Percentiles rank a stretch among this genome's conserved stretches.
phyloP scores from a whole-genome alignment of 805 yeast genomes.

The Clavispora phyllophila region DNA sequence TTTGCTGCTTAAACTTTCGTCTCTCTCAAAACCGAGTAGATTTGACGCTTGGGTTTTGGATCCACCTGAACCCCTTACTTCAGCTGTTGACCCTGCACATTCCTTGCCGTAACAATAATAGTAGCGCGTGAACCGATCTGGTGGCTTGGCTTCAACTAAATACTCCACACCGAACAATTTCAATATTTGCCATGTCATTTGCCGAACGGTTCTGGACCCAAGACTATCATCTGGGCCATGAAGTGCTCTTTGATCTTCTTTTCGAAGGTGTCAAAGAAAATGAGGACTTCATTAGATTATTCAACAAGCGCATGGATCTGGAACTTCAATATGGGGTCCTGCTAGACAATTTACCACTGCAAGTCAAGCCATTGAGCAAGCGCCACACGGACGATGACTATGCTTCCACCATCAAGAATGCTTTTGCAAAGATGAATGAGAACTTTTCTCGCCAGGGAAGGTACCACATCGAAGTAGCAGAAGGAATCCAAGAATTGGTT shows the following conservation, averaged over 20 bases:
- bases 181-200: constrained; percentile 43
- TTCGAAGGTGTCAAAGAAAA: constrained; percentile 66
- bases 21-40: no score
- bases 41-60: no score
- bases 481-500: constrained; percentile 55
- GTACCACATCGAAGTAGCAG: constrained; percentile 56
- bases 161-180: not conserved
- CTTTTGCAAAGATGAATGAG: constrained; percentile 52
- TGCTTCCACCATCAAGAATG: constrained; percentile 59
- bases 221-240: constrained; percentile 54
- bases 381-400: constrained; percentile 45
- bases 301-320: constrained; percentile 65
- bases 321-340: constrained; percentile 63
- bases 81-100: not conserved
- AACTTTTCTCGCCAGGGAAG: constrained; percentile 57
- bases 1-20: no score
- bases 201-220: constrained; percentile 75
- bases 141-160: not conserved
- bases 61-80: not conserved
- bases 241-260: constrained; percentile 47
- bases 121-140: not conserved
- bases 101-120: not conserved
- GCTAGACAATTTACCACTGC: constrained; percentile 39
- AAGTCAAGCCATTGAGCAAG: constrained; percentile 39
- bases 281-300: constrained; percentile 59